These are phyloP conservation scores for Sutorius australiensis DNA, from an alignment of 768 basidiomycete species.

Conservation along the genomic window DNA sequence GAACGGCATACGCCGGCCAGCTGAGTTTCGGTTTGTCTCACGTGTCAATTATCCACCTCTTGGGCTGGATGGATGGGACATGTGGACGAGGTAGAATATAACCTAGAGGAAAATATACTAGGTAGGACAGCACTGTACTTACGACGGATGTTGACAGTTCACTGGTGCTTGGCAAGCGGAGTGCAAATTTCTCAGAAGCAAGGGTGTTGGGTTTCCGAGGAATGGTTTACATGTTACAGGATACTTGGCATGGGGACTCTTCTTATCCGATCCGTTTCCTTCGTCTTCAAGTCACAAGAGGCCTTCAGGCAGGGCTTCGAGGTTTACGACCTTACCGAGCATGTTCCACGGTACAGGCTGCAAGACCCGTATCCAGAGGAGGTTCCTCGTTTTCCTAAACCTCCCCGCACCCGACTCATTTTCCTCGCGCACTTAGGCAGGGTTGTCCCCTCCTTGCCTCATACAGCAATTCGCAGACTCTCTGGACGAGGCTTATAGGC, in stretches of 20 bases:
- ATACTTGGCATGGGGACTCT: background rate
- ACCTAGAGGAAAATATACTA: no score
- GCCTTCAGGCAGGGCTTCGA: conserved; percentile 78
- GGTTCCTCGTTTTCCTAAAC: conserved; percentile 41
- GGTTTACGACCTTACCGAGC: conserved; percentile 86
- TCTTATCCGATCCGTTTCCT: background rate
- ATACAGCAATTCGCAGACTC: conserved; percentile 66
- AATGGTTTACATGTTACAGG: conserved; percentile 1
- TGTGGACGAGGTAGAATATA: background rate
- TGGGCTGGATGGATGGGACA: background rate
- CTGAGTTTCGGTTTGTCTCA: conserved; percentile 7
- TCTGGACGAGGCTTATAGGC: conserved; percentile 72
- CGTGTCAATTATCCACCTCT: background rate
- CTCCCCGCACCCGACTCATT: conserved; percentile 11
- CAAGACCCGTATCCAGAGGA: conserved; percentile 95
- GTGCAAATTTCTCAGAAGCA: conserved; percentile 29
- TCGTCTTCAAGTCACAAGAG: conserved; percentile 76
- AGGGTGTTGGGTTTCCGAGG: conserved; percentile 23
- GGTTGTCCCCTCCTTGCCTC: conserved; percentile 44
- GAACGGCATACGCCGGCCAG: background rate
- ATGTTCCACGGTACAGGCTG: conserved; percentile 81
- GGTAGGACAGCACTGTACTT: no score
- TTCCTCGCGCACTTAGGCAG: conserved; percentile 44
- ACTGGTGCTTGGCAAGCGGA: conserved; percentile 6
- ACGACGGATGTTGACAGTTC: background rate